Evolutionary conservation across 2,329 filamentous ascomycete genomes (phyloP).

Genomic region (Whalleya microplaca): DNA sequence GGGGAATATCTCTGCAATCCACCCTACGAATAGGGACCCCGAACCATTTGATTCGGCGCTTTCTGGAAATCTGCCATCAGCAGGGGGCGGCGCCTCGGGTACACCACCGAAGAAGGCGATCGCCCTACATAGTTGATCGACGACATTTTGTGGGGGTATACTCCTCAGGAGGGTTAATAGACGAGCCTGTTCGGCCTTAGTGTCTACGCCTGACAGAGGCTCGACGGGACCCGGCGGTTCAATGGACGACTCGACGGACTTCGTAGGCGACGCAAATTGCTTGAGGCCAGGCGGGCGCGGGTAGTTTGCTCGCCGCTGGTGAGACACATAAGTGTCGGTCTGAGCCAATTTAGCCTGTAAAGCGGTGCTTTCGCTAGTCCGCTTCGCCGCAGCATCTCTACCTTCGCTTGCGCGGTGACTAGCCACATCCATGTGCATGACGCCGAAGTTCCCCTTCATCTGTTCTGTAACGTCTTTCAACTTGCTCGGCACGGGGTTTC

Average conservation of each 20-base stretch:
- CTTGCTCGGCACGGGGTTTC: constrained; percentile 65
- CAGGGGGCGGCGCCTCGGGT: constrained; percentile 56
- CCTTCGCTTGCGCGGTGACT: constrained; percentile 50
- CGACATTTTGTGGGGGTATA: constrained; percentile 58
- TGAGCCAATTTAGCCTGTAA: constrained; percentile 60
- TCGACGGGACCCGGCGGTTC: constrained; percentile 21
- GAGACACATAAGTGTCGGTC: constrained; percentile 56
- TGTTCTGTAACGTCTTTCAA: constrained; percentile 61
- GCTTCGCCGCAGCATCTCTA: constrained; percentile 59
- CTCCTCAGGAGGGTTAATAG: constrained; percentile 60
- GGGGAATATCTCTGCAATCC: constrained; percentile 67
- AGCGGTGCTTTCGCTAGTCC: constrained; percentile 64
- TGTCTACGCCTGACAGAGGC: constrained; percentile 50
- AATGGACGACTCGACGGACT: constrained; percentile 22
- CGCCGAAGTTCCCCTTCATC: constrained; percentile 63
- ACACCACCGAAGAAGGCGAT: constrained; percentile 67
- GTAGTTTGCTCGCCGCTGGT: constrained; percentile 47
- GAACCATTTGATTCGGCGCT: constrained; percentile 61
- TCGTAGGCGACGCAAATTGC: constrained; percentile 31
- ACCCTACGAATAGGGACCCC: constrained; percentile 62
- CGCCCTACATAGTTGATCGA: constrained; percentile 66
- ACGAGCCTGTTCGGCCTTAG: constrained; percentile 63
- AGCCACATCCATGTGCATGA: constrained; percentile 63
- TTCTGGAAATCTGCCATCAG: constrained; percentile 56
- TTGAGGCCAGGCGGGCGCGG: constrained; percentile 34